Evolutionary conservation across 208 protist species (phyloP).

Genomic region (Acanthamoeba royreba): DNA sequence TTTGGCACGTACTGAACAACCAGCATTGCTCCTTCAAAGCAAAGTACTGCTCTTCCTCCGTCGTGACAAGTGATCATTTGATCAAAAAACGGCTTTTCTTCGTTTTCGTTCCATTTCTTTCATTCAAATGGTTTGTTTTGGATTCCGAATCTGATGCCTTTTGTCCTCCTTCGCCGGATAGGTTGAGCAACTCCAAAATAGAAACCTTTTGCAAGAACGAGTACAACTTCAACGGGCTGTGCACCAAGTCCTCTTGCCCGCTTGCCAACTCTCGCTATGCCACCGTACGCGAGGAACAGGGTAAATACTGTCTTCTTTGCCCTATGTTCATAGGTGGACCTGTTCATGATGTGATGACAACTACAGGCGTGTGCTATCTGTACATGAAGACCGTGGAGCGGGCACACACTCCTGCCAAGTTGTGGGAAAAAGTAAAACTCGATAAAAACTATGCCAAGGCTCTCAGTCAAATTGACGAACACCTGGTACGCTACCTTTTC

Average conservation of each 20-base stretch:
- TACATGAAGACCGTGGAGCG: conserved; percentile 99
- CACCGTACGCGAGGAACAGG: conserved; percentile 96
- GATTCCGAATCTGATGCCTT: too few species aligned
- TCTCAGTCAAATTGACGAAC: conserved; percentile 90
- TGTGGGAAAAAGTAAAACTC: conserved; percentile 98
- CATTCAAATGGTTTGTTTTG: too few species aligned
- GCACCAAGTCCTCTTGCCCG: conserved; percentile 94
- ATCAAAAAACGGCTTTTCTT: background rate
- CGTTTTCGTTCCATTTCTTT: too few species aligned
- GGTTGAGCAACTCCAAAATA: conserved; percentile 66
- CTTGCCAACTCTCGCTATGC: conserved; percentile 98
- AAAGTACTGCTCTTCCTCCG: too few species aligned
- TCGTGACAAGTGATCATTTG: background rate
- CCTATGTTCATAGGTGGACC: too few species aligned
- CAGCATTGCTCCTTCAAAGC: conserved; percentile 87
- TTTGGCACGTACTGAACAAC: conserved; percentile 88
- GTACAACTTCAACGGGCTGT: conserved; percentile 98
- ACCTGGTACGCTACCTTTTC: conserved; percentile 77
- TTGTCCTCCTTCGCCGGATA: too few species aligned
- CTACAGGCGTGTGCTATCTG: conserved; percentile 85
- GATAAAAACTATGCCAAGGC: conserved; percentile 89
- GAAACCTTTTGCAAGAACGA: conserved; percentile 97
- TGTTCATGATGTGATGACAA: too few species aligned
- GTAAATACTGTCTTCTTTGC: too few species aligned
- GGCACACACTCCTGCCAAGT: conserved; percentile 93